These are phyloP conservation scores for Salix arbutifolia DNA, from an alignment of 345 rosid species.

Conservation along the genomic window DNA sequence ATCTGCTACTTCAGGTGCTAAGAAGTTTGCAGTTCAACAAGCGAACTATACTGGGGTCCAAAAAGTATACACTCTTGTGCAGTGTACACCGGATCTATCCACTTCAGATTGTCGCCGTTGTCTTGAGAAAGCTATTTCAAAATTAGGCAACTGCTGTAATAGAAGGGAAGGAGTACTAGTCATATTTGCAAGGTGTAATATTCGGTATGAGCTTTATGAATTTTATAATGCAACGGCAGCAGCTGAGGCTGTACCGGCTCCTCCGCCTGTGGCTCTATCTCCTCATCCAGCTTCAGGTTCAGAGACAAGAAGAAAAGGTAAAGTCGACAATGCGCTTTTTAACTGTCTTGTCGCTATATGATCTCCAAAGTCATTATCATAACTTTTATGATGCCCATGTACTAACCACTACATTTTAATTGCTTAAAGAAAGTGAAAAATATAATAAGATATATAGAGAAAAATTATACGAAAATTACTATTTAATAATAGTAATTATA, in stretches of 20 bases:
- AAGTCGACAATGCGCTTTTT: background rate
- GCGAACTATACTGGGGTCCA: conserved; percentile 10
- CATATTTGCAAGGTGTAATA: conserved; percentile 37
- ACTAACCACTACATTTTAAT: too few relatives aligned
- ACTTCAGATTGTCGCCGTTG: conserved; percentile 27
- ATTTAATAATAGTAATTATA: too few relatives aligned
- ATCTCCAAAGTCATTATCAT: background rate
- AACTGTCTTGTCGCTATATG: background rate
- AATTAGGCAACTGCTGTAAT: conserved; percentile 25
- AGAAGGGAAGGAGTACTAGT: conserved; percentile 31
- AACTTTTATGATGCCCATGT: too few relatives aligned
- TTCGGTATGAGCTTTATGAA: conserved; percentile 33
- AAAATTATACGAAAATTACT: too few relatives aligned
- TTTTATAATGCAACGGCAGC: conserved; percentile 14
- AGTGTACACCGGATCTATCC: conserved; percentile 55
- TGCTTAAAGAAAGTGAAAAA: too few relatives aligned
- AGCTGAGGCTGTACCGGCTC: background rate
- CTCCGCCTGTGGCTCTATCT: background rate
- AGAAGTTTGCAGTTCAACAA: conserved; percentile 30
- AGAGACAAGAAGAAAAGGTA: conserved; percentile 16
- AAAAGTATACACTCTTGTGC: conserved; percentile 33
- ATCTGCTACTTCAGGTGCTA: conserved; percentile 16
- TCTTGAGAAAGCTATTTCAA: conserved; percentile 16
- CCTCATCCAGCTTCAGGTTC: conserved; percentile 18
- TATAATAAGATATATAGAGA: too few relatives aligned